Conservation (phyloP, 1,284 basidiomycete species). For the Cutaneotrichosporon arboriforme region DNA sequence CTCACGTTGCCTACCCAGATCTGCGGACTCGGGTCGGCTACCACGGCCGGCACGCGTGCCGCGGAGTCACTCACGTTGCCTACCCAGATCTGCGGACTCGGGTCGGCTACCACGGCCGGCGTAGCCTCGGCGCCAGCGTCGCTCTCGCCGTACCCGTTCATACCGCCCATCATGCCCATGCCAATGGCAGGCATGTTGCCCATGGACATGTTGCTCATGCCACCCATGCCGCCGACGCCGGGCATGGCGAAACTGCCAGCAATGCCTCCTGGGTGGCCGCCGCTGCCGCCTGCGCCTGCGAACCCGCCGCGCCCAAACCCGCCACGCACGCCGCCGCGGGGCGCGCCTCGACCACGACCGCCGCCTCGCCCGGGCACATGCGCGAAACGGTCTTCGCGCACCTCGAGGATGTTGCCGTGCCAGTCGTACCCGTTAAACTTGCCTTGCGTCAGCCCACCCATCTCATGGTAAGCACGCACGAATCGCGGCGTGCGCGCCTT, state of each 20-base stretch:
- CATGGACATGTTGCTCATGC: too few species aligned
- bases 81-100: slow-evolving; percentile 94
- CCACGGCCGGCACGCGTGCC: not conserved
- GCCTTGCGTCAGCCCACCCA: slow-evolving; percentile 50
- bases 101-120: slow-evolving; percentile 56
- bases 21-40: slow-evolving; percentile 81
- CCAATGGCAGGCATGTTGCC: not conserved
- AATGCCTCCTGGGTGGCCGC: slow-evolving; percentile 49
- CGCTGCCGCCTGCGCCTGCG: slow-evolving; percentile 50
- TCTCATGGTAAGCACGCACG: slow-evolving; percentile 53
- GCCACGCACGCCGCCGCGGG: slow-evolving; percentile 57
- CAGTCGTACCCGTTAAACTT: slow-evolving; percentile 95
- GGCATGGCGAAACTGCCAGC: slow-evolving; percentile 50
- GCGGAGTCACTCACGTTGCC: slow-evolving; percentile 68
- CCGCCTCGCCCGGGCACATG: slow-evolving; percentile 53
- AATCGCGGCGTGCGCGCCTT: slow-evolving; percentile 86
- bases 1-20: slow-evolving; percentile 95
- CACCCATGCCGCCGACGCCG: not conserved
- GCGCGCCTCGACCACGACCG: slow-evolving; percentile 51
- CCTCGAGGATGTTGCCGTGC: slow-evolving; percentile 87
- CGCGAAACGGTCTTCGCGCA: slow-evolving; percentile 89
- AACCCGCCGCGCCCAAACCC: slow-evolving; percentile 52
- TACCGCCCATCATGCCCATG: not conserved
- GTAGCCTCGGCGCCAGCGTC: slow-evolving; percentile 37
- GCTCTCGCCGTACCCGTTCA: slow-evolving; percentile 35